These are phyloP conservation scores for Tetrahymena borealis DNA, from an alignment of 73 alveolate species.

Conservation along the genomic window DNA sequence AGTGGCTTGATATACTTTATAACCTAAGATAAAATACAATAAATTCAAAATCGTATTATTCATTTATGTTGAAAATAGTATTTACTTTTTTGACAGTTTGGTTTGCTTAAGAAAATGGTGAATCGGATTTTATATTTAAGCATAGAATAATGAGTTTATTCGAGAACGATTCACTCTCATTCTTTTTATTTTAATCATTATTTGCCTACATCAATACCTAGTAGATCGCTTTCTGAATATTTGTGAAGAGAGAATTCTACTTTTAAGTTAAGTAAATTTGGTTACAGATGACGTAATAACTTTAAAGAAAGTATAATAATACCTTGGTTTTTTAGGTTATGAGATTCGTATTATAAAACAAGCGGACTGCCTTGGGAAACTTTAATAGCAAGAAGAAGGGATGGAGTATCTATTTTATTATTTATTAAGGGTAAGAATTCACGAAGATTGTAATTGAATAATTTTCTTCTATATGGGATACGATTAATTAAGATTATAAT, in stretches of 20 bases:
- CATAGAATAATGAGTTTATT: not conserved
- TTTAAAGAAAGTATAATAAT: not conserved
- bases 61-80: not conserved
- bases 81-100: not conserved
- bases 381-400: not conserved
- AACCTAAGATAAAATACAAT: not conserved
- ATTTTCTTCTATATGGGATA: not conserved
- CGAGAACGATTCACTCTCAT: not conserved
- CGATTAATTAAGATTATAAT: too few species aligned
- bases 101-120: not conserved
- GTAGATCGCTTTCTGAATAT: not conserved
- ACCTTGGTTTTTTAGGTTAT: not conserved
- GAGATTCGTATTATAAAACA: not conserved
- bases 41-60: too few species aligned
- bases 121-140: not conserved
- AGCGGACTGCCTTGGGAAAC: not conserved
- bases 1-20: not conserved
- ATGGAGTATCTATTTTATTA: not conserved
- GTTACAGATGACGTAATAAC: not conserved
- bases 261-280: not conserved
- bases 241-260: not conserved
- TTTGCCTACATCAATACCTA: not conserved
- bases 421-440: not conserved
- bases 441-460: not conserved
- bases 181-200: not conserved